Evolutionary conservation across 495 filamentous ascomycete genomes (phyloP).

Genomic region (Penicillium fimorum): DNA sequence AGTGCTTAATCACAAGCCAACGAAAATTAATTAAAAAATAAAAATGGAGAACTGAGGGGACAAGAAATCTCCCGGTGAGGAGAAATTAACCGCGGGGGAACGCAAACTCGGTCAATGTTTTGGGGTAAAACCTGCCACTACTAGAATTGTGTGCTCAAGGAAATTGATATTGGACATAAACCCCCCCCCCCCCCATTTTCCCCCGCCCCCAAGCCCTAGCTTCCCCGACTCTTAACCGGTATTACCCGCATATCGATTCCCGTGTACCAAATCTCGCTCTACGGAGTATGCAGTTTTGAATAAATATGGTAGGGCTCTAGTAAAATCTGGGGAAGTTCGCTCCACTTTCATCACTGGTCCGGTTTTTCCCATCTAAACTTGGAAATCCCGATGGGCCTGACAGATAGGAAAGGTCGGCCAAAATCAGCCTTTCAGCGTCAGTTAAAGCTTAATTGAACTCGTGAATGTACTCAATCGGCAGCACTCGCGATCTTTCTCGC

Average conservation of each 20-base stretch:
- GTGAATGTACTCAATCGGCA: neutral
- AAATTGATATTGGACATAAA: neutral
- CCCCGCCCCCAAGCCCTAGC: neutral
- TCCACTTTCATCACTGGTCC: conserved; percentile 9
- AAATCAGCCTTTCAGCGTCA: neutral
- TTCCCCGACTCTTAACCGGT: neutral
- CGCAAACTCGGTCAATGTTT: conserved; percentile 1
- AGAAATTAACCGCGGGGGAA: conserved; percentile 31
- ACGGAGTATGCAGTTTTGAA: too few species aligned
- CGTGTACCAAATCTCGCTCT: too few species aligned
- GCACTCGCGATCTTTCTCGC: neutral
- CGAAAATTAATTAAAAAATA: conserved; percentile 6
- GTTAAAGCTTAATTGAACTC: neutral
- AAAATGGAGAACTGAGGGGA: conserved; percentile 32
- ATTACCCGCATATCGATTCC: conserved; percentile 5
- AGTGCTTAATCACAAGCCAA: conserved; percentile 1
- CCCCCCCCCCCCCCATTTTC: neutral
- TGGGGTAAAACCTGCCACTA: neutral
- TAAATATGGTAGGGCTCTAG: neutral
- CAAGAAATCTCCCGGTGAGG: conserved; percentile 27
- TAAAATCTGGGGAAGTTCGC: conserved; percentile 8
- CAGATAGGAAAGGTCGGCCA: neutral
- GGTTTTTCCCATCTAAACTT: conserved; percentile 4
- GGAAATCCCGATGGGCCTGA: neutral
- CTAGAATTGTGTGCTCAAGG: too few species aligned